These are phyloP conservation scores for Leccinum variicolor DNA, from an alignment of 768 basidiomycete species.

Conservation along the genomic window DNA sequence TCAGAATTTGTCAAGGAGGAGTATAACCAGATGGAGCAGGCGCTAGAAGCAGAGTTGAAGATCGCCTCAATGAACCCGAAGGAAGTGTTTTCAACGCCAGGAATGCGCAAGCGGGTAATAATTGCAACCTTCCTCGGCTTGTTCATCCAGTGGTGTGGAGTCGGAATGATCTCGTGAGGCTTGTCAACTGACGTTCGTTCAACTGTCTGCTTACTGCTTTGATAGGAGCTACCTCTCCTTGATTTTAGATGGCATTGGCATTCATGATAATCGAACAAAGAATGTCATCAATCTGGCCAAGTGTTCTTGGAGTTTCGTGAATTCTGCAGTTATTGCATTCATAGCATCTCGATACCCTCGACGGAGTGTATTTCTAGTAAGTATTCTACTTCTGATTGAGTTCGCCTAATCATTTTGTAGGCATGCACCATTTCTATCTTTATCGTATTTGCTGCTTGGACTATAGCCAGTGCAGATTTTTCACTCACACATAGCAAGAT, in stretches of 20 bases:
- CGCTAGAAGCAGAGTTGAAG: not conserved
- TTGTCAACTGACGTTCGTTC: not conserved
- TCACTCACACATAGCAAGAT: slow-evolving; percentile 2
- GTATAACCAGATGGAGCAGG: not conserved
- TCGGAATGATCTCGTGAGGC: slow-evolving; percentile 2
- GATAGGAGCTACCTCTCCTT: slow-evolving; percentile 10
- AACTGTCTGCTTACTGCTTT: not conserved
- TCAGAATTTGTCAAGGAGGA: not conserved
- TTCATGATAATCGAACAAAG: slow-evolving; percentile 15
- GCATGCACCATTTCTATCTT: not conserved
- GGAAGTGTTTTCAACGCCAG: not conserved
- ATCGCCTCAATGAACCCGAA: not conserved
- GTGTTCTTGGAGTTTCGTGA: not conserved
- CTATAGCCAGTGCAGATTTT: slow-evolving; percentile 13
- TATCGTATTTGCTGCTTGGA: slow-evolving; percentile 16
- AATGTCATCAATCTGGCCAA: slow-evolving; percentile 12
- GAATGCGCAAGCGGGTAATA: slow-evolving; percentile 10
- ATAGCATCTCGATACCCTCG: not conserved
- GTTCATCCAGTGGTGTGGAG: not conserved
- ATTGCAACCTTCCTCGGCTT: slow-evolving; percentile 4
- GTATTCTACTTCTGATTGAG: not conserved
- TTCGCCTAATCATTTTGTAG: not conserved
- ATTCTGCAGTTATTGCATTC: not conserved
- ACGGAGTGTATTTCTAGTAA: not conserved
- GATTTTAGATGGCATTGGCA: slow-evolving; percentile 13